A percentile compares a stretch with the other conserved stretches of the same genome.
Evolutionary conservation across 1,284 basidiomycete genomes (phyloP).

Genomic region (Rhodotorula sp.): DNA sequence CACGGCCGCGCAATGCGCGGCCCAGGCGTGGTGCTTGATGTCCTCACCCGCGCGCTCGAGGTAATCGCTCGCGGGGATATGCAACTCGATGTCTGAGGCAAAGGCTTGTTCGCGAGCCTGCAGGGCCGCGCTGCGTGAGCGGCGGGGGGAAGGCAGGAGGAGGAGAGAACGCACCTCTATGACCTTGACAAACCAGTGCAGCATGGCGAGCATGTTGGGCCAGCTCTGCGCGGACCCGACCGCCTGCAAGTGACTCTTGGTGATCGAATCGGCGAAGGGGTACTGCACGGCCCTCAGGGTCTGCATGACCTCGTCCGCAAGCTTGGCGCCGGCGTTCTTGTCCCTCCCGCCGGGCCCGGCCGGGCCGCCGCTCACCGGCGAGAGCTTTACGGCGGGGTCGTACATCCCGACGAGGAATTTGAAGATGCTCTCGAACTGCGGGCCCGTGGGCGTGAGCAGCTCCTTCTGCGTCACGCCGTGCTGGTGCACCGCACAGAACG

Average conservation of each 20-base stretch:
- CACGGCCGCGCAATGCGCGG: constrained; percentile 33
- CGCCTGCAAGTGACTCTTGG: constrained; percentile 47
- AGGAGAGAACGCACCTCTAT: constrained; percentile 41
- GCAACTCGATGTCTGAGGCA: constrained; percentile 32
- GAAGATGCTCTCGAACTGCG: constrained; percentile 47
- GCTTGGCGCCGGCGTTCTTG: constrained; percentile 24
- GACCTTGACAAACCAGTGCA: constrained; percentile 48
- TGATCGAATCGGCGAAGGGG: constrained; percentile 45
- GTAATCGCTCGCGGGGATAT: constrained; percentile 35
- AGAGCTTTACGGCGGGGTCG: constrained; percentile 39
- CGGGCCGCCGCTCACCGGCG: constrained; percentile 11
- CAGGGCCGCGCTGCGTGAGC: not conserved
- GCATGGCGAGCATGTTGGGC: constrained; percentile 49
- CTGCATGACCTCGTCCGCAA: constrained; percentile 44
- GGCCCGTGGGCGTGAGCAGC: constrained; percentile 44
- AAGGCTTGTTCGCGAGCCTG: constrained; percentile 39
- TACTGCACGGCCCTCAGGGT: constrained; percentile 43
- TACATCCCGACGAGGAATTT: constrained; percentile 44
- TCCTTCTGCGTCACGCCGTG: constrained; percentile 28
- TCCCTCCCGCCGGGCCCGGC: constrained; percentile 20
- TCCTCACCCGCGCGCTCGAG: constrained; percentile 22
- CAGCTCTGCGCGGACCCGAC: constrained; percentile 47
- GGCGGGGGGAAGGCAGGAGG: no score
- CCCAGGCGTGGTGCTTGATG: constrained; percentile 39
- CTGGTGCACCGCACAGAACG: constrained; percentile 27